phyloP scores from a whole-genome alignment of 2,329 filamentous ascomycete genomes.

The Rhinocladiella mackenziei region DNA sequence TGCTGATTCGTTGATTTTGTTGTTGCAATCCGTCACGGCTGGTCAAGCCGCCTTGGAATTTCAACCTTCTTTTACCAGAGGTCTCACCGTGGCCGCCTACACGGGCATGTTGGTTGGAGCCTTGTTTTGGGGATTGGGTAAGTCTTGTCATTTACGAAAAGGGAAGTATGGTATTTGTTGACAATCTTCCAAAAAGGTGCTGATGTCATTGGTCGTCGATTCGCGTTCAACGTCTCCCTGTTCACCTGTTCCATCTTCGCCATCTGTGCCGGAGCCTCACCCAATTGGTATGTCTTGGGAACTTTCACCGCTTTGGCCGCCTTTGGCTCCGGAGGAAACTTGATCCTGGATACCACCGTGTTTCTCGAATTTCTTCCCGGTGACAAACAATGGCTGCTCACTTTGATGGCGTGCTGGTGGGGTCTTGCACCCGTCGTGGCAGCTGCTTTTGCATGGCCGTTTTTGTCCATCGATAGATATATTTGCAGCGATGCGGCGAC shows the following conservation, averaged over 20 bases:
- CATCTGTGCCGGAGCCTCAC: conserved; percentile 62
- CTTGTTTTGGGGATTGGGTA: conserved; percentile 64
- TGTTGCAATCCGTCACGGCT: conserved; percentile 26
- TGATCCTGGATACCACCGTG: conserved; percentile 42
- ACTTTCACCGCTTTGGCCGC: conserved; percentile 25
- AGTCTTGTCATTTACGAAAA: not conserved
- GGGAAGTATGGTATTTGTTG: not conserved
- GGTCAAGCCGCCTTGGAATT: conserved; percentile 27
- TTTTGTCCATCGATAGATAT: conserved; percentile 20
- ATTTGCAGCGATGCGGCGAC: conserved; percentile 33
- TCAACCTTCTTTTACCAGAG: conserved; percentile 22
- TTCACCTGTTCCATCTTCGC: conserved; percentile 60
- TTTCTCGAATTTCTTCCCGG: conserved; percentile 57
- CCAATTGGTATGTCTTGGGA: conserved; percentile 48
- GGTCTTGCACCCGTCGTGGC: conserved; percentile 28
- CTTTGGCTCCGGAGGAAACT: conserved; percentile 36
- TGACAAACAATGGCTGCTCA: conserved; percentile 58
- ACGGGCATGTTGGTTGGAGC: conserved; percentile 43
- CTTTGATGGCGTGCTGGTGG: conserved; percentile 37
- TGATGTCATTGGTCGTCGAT: conserved; percentile 64
- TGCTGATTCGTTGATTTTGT: conserved; percentile 37
- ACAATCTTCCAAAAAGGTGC: conserved; percentile 38
- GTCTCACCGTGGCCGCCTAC: conserved; percentile 40
- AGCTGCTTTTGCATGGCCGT: conserved; percentile 27
- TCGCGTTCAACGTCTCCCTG: conserved; percentile 65